Conservation (phyloP, 2,329 filamentous ascomycete species). For the Penicillium sp. region DNA sequence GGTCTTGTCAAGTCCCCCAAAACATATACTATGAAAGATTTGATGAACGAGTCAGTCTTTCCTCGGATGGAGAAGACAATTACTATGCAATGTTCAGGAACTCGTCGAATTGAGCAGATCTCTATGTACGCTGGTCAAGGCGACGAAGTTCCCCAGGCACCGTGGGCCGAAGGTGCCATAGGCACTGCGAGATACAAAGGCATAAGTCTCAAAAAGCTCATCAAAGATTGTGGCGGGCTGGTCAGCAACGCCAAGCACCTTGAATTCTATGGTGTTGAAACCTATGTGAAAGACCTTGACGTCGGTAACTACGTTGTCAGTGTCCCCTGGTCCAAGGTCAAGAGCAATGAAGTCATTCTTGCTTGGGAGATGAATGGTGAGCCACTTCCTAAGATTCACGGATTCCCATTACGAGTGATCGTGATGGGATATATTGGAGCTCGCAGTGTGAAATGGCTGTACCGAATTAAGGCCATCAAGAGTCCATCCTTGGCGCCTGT, state of each 20-base stretch:
- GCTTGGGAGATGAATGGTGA: constrained; percentile 73
- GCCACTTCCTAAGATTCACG: constrained; percentile 65
- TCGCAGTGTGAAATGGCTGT: constrained; percentile 64
- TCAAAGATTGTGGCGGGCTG: constrained; percentile 69
- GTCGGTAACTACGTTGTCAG: constrained; percentile 68
- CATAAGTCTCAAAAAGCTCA: constrained; percentile 67
- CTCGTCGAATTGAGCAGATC: constrained; percentile 70
- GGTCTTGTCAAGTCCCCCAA: constrained; percentile 62
- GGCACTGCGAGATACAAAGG: constrained; percentile 65
- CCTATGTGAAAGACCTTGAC: constrained; percentile 69
- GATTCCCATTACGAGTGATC: constrained; percentile 62
- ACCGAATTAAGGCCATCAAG: constrained; percentile 62
- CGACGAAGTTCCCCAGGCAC: constrained; percentile 55
- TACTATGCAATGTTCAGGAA: constrained; percentile 69
- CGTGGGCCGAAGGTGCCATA: constrained; percentile 68
- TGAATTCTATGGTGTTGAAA: constrained; percentile 70
- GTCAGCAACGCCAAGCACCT: constrained; percentile 59
- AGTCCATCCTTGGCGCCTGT: constrained; percentile 61
- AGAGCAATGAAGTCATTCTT: constrained; percentile 65
- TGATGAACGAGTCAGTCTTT: constrained; percentile 62
- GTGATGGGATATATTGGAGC: constrained; percentile 70
- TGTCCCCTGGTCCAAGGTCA: constrained; percentile 69
- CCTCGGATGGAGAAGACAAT: constrained; percentile 60
- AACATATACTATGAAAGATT: constrained; percentile 59
- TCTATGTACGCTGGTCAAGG: constrained; percentile 65